Base-by-base conservation (phyloP, 495 filamentous ascomycete genomes). In the Cudoniella acicularis region DNA sequence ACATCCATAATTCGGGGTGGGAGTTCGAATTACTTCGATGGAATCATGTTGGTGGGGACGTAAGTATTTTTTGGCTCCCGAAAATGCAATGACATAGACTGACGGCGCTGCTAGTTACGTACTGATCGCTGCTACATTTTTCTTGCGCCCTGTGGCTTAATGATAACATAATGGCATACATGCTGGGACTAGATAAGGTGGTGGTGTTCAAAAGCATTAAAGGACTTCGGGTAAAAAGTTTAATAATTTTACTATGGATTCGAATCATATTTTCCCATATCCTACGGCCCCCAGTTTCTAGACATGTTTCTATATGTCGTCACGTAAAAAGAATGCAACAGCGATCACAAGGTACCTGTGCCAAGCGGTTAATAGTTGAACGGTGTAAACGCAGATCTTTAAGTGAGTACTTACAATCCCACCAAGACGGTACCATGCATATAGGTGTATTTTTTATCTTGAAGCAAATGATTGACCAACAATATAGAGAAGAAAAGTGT, bases 401-500 rank as follows among this genome's bases (percentile, higher is more conserved):
- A n/a, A 13, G 3, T 22, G n/a, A n/a, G 20, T 21, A 25, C 53
- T 56, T 26, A 56, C 53, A 47, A 47, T 8, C 23, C 53, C 1
- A 56, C 41, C 3, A 56, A 21, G 9, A 48, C 9, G 3, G 25
- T 8, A 20, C 53, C 53, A 46, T 56, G 53, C 20, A 56, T 46
- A 27, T 56, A 56, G 2, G 53, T 56, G 41, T 57, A 57, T n/a
- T 43, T 50, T 3, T 30, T 30, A 50, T 58, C 30, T 24, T 52
- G 25, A 23, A 58, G 25, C 18, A 58, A 25, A 36, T 57, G 64
- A 24, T 67, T 72, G 48, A 72, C 70, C 10, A 75, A 54, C n/a
- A 74, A 59, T 0, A 67, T 60, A 13, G 64, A 57, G 3, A 77
- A 52, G 61, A 77, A 73, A 49, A 76, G 60, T 1, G 70, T 64